Evolutionary conservation across 495 filamentous ascomycete genomes (phyloP), one percentile per base, ranked within the genome.

Genomic region (Mytilinidion resinicola): DNA sequence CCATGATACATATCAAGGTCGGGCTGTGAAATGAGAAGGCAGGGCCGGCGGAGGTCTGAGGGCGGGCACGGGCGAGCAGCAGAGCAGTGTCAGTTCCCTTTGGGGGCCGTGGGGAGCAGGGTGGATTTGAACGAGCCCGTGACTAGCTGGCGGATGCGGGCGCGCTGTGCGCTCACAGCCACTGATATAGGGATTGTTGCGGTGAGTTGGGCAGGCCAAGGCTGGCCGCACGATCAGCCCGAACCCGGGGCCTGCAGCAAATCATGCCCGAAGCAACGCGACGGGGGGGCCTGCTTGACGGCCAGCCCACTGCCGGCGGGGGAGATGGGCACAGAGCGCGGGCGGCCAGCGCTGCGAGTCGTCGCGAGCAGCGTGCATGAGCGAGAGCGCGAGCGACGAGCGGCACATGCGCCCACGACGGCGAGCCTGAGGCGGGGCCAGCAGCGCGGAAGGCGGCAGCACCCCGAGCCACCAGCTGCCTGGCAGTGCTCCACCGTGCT

Each of bases 81-180:
- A n/a, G 44, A n/a, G 21, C 4, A 10, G 9, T 21, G 44, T 19
- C 44, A 48, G 15, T 48, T 19, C 44, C 15, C 44, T 19, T 11
- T 15, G 19, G 47, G 43, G 34, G 39, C 35, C 34, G 11, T 44
- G 34, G 46, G 9, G 43, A 20, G 33, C 11, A 19, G 42, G 19
- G 49, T 25, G 55, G 53, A 54, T 57, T 59, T 56, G 55, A 64
- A 36, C 57, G 42, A 44, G 58, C 58, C 54, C 58, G 62, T 60
- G 56, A 56, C 41, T 39, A 39, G 25, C 25, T 30, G 25, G 25
- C 25, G 25, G 25, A 30, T 30, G 25, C 25, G 17, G 41, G 30
- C 34, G 51, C 39, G 47, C 47, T 62, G 56, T 51, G 57, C 19
- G 49, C 25, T 38, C 36, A 38, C 57, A 53, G 53, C 57, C 49